Evolutionary conservation across 2,329 filamentous ascomycete genomes (phyloP).

Genomic region (Colletotrichum sp.): DNA sequence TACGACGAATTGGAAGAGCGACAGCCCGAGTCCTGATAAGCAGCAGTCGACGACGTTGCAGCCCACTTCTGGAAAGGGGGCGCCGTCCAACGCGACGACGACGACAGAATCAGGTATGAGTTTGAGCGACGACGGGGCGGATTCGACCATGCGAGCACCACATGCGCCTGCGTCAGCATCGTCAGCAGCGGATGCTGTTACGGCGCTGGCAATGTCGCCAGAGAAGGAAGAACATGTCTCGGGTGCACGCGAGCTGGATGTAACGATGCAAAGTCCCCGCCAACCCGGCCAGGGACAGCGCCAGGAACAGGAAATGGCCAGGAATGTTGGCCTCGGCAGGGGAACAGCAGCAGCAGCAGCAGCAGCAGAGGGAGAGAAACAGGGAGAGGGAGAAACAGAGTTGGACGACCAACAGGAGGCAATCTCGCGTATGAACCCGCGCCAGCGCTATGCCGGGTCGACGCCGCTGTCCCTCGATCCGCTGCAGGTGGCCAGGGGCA

Average conservation of each 20-base stretch:
- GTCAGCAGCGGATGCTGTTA: background rate
- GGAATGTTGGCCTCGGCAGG: background rate
- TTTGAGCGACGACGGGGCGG: background rate
- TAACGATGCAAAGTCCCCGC: background rate
- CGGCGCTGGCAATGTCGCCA: background rate
- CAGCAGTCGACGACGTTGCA: background rate
- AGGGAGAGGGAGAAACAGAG: background rate
- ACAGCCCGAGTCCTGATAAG: background rate
- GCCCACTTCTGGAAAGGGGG: background rate
- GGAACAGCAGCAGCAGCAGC: background rate
- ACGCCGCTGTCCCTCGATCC: constrained; percentile 21
- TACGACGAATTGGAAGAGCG: background rate
- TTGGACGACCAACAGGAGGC: background rate
- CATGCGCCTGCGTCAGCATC: background rate
- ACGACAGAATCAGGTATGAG: background rate
- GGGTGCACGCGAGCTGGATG: constrained; percentile 8
- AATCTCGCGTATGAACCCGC: constrained; percentile 11
- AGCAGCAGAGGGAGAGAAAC: background rate
- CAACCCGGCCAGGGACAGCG: background rate
- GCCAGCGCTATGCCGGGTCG: constrained; percentile 20
- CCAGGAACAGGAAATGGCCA: background rate
- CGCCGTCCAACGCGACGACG: background rate
- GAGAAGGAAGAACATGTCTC: constrained; percentile 16
- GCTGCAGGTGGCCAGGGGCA: constrained; percentile 12
- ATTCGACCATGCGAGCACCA: background rate